Conservation (phyloP, 2,329 filamentous ascomycete genomes). For the Pestalotiopsis sp. region DNA sequence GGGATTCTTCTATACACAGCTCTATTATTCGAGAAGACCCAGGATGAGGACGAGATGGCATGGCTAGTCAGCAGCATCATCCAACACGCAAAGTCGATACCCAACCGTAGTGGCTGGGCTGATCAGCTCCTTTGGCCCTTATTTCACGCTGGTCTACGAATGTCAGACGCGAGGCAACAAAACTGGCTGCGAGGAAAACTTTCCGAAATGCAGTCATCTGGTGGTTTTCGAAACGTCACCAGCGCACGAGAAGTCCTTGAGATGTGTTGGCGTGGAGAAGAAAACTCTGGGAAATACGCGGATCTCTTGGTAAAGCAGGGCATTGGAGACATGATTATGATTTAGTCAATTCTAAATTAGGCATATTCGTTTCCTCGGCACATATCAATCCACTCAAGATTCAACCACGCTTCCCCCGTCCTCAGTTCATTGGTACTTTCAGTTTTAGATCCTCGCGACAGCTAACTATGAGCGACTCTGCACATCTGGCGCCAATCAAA, state of each 20-base stretch:
- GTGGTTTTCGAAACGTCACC: not conserved
- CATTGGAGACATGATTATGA: not conserved
- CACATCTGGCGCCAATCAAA: not conserved
- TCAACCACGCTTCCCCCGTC: not conserved
- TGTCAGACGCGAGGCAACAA: not conserved
- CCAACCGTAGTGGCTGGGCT: not conserved
- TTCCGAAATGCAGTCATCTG: not conserved
- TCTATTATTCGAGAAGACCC: not conserved
- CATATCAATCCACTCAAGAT: not conserved
- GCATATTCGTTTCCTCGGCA: not conserved
- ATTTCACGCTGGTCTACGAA: not conserved
- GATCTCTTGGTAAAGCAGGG: not conserved
- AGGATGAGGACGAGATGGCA: not conserved
- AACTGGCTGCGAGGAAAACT: not conserved
- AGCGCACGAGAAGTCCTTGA: not conserved
- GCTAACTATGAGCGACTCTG: not conserved
- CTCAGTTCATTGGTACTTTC: not conserved
- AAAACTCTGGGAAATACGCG: not conserved
- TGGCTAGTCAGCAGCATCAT: not conserved
- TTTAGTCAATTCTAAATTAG: not conserved
- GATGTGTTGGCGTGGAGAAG: not conserved
- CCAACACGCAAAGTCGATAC: not conserved
- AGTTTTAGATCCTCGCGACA: not conserved
- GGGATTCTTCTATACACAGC: not conserved
- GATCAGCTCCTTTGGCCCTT: not conserved